Base-by-base conservation (phyloP, 768 basidiomycete species). In the Leccinum truebloodii region DNA sequence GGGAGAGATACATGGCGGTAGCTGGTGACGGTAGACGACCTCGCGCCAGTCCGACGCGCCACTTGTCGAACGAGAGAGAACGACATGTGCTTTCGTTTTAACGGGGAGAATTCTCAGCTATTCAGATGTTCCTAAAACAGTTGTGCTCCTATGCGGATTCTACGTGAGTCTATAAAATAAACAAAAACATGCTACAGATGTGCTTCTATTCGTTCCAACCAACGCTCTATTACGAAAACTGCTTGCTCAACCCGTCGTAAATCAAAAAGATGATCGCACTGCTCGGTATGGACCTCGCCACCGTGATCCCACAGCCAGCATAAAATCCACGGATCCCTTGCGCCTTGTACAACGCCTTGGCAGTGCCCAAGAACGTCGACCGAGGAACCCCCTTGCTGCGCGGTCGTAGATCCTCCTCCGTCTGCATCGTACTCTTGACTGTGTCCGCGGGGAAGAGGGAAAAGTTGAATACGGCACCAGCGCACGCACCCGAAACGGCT, bases 391-490 rank as follows among this genome's bases (percentile, higher is more conserved):
- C 66, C 59, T 67, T 73, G 49, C 76, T 75, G 30, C 80, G 72
- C 41, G 87, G 85, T 8, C 90, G 80, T 59, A 96, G 79, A 74
- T 97, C 95, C 56, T 91, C 90, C 72, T 89, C 90, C 0, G 96
- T 98, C 80, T 98, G 96, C 71, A 98, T 92, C 59, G 93, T 83
- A 63, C 89, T 92, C 81, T 98, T 98, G 67, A 98, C 83, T 30
- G 92, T 91, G 75, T 98, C 96, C 4, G 95, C 95, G 0, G 96
- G 96, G 80, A 95, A 98, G 55, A 96, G 80, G n/a, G 92, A 82
- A 67, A 95, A 76, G 64, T 92, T 95, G 76, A 92, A 96, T 51
- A 83, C 80, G 4, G 89, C 87, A 10, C 95, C 95, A 2, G 95
- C 93, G 58, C 85, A 82, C 4, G 94, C 95, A 20, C 95, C 95